Evolutionary conservation across 352 stramenopile genomes (phyloP).

Genomic region (Pythium utonaiense): DNA sequence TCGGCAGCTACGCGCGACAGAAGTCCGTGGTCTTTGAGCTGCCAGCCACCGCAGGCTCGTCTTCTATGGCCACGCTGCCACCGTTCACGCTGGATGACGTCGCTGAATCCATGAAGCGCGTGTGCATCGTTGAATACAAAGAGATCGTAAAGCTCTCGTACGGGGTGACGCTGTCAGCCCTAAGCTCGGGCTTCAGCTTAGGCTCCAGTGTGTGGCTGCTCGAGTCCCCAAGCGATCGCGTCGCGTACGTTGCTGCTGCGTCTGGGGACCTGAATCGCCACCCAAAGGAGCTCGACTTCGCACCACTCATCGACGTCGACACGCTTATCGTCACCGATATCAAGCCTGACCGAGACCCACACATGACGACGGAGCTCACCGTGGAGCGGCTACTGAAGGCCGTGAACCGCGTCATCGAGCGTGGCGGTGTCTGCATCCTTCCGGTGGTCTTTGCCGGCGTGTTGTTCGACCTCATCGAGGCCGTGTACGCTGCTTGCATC

Average conservation of each 20-base stretch:
- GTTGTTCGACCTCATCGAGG: constrained; percentile 77
- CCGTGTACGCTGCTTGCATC: constrained; percentile 45
- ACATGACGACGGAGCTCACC: constrained; percentile 64
- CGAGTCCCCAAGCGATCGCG: constrained; percentile 56
- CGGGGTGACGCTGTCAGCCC: constrained; percentile 59
- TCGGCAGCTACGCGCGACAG: constrained; percentile 23
- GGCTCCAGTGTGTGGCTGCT: constrained; percentile 71
- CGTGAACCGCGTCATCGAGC: constrained; percentile 57
- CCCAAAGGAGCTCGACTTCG: constrained; percentile 76
- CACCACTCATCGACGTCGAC: constrained; percentile 73
- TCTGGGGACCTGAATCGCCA: constrained; percentile 84
- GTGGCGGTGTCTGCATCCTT: constrained; percentile 67
- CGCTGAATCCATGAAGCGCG: constrained; percentile 33
- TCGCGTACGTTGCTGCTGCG: constrained; percentile 72
- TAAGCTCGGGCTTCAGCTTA: constrained; percentile 75
- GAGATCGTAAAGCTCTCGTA: constrained; percentile 59
- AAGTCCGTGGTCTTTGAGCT: constrained; percentile 10
- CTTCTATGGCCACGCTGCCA: neutral
- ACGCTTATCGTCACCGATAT: constrained; percentile 76
- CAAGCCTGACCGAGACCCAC: constrained; percentile 67
- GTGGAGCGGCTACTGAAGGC: constrained; percentile 62
- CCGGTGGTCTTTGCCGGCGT: constrained; percentile 56
- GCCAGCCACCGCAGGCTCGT: neutral
- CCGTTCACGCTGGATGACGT: constrained; percentile 48
- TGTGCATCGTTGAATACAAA: constrained; percentile 59